These are phyloP conservation scores for Colletotrichum lupini DNA, from an alignment of 2,329 filamentous ascomycete species.

Conservation along the genomic window DNA sequence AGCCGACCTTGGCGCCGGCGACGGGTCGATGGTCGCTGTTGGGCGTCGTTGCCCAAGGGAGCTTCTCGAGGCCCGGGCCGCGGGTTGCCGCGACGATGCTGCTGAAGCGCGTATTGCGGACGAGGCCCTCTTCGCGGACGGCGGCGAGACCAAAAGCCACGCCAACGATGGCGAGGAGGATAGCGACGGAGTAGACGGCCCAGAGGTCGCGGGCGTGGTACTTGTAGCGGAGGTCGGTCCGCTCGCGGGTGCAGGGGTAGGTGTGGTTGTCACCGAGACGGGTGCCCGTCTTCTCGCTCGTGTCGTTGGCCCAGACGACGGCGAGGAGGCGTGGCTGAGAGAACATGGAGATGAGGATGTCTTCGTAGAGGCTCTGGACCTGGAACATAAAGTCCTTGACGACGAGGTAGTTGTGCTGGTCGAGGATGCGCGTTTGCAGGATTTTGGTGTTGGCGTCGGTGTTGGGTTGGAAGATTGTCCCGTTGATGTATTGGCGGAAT, in stretches of 20 bases:
- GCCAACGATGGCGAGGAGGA: slow-evolving; percentile 42
- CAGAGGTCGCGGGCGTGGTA: slow-evolving; percentile 46
- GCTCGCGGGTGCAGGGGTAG: slow-evolving; percentile 45
- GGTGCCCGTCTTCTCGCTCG: slow-evolving; percentile 37
- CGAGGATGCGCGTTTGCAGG: slow-evolving; percentile 53
- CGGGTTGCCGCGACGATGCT: slow-evolving; percentile 53
- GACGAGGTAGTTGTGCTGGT: slow-evolving; percentile 43
- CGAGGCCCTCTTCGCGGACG: slow-evolving; percentile 45
- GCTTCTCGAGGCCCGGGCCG: slow-evolving; percentile 47
- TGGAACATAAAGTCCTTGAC: slow-evolving; percentile 39
- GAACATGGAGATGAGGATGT: slow-evolving; percentile 48
- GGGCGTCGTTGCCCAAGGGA: slow-evolving; percentile 39
- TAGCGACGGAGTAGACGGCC: slow-evolving; percentile 48
- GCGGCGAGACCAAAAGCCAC: slow-evolving; percentile 44
- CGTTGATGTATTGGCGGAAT: slow-evolving; percentile 44
- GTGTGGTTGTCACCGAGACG: slow-evolving; percentile 18
- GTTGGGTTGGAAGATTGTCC: slow-evolving; percentile 42
- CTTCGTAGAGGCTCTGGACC: slow-evolving; percentile 46
- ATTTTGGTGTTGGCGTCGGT: slow-evolving; percentile 45
- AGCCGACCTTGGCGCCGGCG: slow-evolving; percentile 31
- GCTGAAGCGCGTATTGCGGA: slow-evolving; percentile 50
- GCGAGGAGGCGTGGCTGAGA: slow-evolving; percentile 47
- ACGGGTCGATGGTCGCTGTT: slow-evolving; percentile 28
- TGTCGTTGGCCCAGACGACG: slow-evolving; percentile 44
- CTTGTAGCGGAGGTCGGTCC: slow-evolving; percentile 42